Conservation (phyloP, 2,329 filamentous ascomycete species). For the Berkeleyomyces basicola region DNA sequence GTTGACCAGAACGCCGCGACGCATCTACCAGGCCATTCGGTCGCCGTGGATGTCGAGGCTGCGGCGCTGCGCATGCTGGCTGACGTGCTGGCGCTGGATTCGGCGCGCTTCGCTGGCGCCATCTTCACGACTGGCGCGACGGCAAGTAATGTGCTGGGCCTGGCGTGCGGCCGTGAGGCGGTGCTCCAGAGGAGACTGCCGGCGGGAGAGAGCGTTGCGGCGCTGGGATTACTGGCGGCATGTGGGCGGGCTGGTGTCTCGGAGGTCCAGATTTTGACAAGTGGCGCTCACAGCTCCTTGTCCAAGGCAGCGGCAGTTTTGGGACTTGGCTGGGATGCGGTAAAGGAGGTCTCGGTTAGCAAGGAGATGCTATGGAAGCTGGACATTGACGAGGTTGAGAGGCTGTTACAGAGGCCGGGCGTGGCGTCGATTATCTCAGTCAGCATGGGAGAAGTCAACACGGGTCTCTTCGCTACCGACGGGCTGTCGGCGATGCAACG, state of each 20-base stretch:
- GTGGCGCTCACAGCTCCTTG: slow-evolving; percentile 68
- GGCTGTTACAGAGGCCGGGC: slow-evolving; percentile 32
- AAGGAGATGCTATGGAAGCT: slow-evolving; percentile 44
- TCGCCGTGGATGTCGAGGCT: slow-evolving; percentile 63
- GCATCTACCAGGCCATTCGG: slow-evolving; percentile 59
- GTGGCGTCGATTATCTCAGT: slow-evolving; percentile 60
- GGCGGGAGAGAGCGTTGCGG: slow-evolving; percentile 37
- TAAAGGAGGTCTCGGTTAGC: slow-evolving; percentile 41
- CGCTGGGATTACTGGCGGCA: slow-evolving; percentile 52
- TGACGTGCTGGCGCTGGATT: slow-evolving; percentile 45
- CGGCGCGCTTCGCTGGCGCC: slow-evolving; percentile 39
- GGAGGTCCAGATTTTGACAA: slow-evolving; percentile 62
- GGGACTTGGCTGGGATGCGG: slow-evolving; percentile 54
- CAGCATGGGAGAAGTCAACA: slow-evolving; percentile 85
- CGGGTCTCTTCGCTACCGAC: slow-evolving; percentile 56
- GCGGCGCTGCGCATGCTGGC: slow-evolving; percentile 52
- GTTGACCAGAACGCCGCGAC: slow-evolving; percentile 76
- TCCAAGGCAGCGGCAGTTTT: slow-evolving; percentile 69
- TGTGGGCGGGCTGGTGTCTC: slow-evolving; percentile 46
- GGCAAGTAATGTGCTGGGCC: slow-evolving; percentile 66
- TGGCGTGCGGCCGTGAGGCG: slow-evolving; percentile 47
- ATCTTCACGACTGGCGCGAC: slow-evolving; percentile 49
- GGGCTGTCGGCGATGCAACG: slow-evolving; percentile 40
- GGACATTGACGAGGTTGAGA: slow-evolving; percentile 48
- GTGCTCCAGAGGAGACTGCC: slow-evolving; percentile 29